These are phyloP conservation scores for Aspergillus pseudoterreus DNA, from an alignment of 2,329 filamentous ascomycete species.

Conservation along the genomic window DNA sequence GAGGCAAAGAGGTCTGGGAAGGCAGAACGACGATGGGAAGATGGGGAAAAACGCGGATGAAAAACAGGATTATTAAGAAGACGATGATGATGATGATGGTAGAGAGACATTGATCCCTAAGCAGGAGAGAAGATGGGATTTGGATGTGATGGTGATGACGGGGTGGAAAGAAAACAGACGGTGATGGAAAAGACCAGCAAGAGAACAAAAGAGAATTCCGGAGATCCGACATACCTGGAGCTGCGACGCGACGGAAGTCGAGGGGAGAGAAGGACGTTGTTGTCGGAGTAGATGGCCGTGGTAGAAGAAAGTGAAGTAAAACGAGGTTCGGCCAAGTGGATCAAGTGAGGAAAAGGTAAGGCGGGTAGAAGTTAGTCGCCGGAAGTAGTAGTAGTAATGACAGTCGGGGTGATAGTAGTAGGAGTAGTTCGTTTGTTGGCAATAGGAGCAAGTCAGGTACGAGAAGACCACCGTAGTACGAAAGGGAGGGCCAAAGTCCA, in stretches of 20 bases:
- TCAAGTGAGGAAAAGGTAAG: conserved; percentile 6
- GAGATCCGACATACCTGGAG: neutral
- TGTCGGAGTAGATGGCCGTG: neutral
- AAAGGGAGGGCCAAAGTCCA: neutral
- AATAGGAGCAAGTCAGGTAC: too few relatives aligned
- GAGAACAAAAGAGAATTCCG: neutral
- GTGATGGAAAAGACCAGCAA: neutral
- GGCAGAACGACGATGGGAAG: neutral
- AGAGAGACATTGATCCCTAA: too few relatives aligned
- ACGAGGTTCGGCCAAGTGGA: conserved; percentile 18
- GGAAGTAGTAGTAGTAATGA: conserved; percentile 8
- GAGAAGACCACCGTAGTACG: neutral
- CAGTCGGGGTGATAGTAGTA: conserved; percentile 3
- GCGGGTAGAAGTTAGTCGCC: conserved; percentile 9
- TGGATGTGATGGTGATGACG: neutral
- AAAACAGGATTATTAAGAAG: neutral
- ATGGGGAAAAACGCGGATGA: neutral
- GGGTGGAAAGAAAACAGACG: neutral
- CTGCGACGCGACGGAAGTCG: neutral
- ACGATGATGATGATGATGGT: neutral
- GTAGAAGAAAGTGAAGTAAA: conserved; percentile 9
- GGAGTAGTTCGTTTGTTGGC: neutral
- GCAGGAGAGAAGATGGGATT: neutral
- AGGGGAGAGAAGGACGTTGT: neutral
- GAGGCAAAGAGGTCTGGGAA: neutral